phyloP scores from a whole-genome alignment of 176 grass and related monocot species.

The Hordeum vulgare region MorexV3_pseudomolecules_assembly NC_058522.1:115441857-115442356 shows the following conservation, averaged over 20 bases:
- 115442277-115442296: too few relatives aligned
- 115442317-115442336: too few relatives aligned
- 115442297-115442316: too few relatives aligned
- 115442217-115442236: too few relatives aligned
- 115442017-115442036: not conserved
- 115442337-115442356: not conserved
- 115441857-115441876: constrained; percentile 51
- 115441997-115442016: not conserved
- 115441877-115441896: constrained; percentile 17
- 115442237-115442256: too few relatives aligned
- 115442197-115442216: not conserved
- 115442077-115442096: not conserved
- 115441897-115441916: constrained; percentile 11
- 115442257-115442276: too few relatives aligned
- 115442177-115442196: not conserved
- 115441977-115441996: not conserved
- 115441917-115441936: not conserved
- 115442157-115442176: not conserved
- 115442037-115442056: not conserved
- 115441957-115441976: not conserved
- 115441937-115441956: not conserved
- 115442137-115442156: not conserved
- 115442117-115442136: not conserved
- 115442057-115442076: not conserved
- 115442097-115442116: constrained; percentile 4